Evolutionary conservation across 2,329 filamentous ascomycete species (phyloP).

Genomic region (Fusarium staphyleae): DNA sequence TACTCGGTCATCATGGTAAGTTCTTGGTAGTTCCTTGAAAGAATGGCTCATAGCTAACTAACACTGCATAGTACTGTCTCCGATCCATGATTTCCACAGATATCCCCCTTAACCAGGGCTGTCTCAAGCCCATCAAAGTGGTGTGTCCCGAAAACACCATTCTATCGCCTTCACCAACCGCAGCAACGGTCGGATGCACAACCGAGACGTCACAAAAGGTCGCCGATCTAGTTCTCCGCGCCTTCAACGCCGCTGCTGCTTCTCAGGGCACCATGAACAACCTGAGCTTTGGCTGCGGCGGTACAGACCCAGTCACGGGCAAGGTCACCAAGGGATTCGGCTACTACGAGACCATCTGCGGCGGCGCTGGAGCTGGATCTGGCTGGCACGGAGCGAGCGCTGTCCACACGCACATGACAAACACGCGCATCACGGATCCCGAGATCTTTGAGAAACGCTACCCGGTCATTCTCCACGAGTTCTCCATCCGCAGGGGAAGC

Average conservation of each 20-base stretch:
- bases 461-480: slow-evolving; percentile 44
- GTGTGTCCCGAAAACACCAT: slow-evolving; percentile 43
- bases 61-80: slow-evolving; percentile 38
- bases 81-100: slow-evolving; percentile 45
- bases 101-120: slow-evolving; percentile 56
- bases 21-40: background rate
- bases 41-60: too few relatives aligned
- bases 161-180: slow-evolving; percentile 44
- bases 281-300: slow-evolving; percentile 77
- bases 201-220: slow-evolving; percentile 48
- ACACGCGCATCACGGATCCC: slow-evolving; percentile 48
- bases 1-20: slow-evolving; percentile 44
- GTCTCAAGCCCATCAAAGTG: slow-evolving; percentile 48
- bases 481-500: slow-evolving; percentile 40
- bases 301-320: slow-evolving; percentile 38
- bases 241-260: slow-evolving; percentile 77
- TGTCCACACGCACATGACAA: slow-evolving; percentile 49
- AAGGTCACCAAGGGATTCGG: slow-evolving; percentile 44
- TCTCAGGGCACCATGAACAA: slow-evolving; percentile 84
- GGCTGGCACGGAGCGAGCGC: slow-evolving; percentile 43
- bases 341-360: slow-evolving; percentile 48
- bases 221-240: slow-evolving; percentile 74
- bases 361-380: slow-evolving; percentile 44
- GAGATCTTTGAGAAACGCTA: slow-evolving; percentile 49
- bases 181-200: slow-evolving; percentile 45